phyloP scores from a whole-genome alignment of 1,139 yeast genomes.

The Saccharomyces hybrid region DNA sequence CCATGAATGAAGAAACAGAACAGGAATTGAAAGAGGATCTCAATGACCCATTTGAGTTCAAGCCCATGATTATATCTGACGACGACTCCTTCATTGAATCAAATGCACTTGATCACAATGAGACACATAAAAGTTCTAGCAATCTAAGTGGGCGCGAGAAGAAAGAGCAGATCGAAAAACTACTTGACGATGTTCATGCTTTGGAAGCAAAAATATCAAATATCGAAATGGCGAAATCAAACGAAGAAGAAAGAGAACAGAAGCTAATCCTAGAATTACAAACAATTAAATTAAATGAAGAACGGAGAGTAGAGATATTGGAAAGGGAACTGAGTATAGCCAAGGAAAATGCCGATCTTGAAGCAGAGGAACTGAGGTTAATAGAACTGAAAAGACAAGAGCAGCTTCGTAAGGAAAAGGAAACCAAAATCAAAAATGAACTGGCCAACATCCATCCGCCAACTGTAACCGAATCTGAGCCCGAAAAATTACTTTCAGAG shows the following conservation, averaged over 20 bases:
- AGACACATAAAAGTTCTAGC: not conserved
- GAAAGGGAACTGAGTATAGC: not conserved
- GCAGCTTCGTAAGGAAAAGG: not conserved
- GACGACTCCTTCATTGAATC: not conserved
- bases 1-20: constrained; percentile 13
- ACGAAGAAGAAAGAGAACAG: not conserved
- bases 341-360: not conserved
- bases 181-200: not conserved
- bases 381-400: not conserved
- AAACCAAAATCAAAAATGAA: not conserved
- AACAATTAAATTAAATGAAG: not conserved
- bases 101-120: not conserved
- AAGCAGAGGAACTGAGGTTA: not conserved
- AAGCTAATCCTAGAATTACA: not conserved
- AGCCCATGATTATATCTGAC: not conserved
- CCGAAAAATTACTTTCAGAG: not conserved
- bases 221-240: not conserved
- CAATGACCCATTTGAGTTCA: not conserved
- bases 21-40: constrained; percentile 7
- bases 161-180: not conserved
- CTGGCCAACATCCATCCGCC: not conserved
- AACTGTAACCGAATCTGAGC: not conserved
- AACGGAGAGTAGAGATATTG: not conserved
- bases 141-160: not conserved
- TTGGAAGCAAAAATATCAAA: not conserved